Evolutionary conservation across 495 filamentous ascomycete species (phyloP).

Genomic region (Aspergillus steynii): DNA sequence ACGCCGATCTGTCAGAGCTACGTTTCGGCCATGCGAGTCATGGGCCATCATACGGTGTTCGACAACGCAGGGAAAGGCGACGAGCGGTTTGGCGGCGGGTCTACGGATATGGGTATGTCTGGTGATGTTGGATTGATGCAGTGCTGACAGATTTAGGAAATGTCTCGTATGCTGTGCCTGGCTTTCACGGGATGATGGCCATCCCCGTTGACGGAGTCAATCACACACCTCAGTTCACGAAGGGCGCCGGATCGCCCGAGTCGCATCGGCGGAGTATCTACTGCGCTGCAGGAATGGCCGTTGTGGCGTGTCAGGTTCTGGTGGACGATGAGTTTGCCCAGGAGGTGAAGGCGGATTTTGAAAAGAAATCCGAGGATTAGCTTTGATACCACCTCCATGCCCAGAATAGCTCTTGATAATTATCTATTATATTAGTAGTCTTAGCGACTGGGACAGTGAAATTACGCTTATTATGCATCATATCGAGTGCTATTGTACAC

Average conservation of each 20-base stretch:
- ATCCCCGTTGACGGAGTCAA: slow-evolving; percentile 51
- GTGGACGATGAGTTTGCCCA: slow-evolving; percentile 41
- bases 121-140: not conserved
- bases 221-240: slow-evolving; percentile 56
- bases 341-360: slow-evolving; percentile 31
- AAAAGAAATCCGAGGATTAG: not conserved
- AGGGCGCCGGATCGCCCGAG: slow-evolving; percentile 51
- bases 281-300: slow-evolving; percentile 59
- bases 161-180: slow-evolving; percentile 56
- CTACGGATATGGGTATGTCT: slow-evolving; percentile 43
- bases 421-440: too few species aligned
- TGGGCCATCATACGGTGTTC: slow-evolving; percentile 43
- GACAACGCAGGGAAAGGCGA: slow-evolving; percentile 37
- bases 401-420: too few species aligned
- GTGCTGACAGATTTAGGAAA: slow-evolving; percentile 43
- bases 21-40: slow-evolving; percentile 47
- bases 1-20: slow-evolving; percentile 51
- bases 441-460: too few species aligned
- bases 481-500: too few species aligned
- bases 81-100: slow-evolving; percentile 25
- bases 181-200: slow-evolving; percentile 58
- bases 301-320: slow-evolving; percentile 50
- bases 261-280: slow-evolving; percentile 44
- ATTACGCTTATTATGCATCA: too few species aligned
- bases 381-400: too few species aligned